phyloP scores from a whole-genome alignment of 169 alveolate genomes.

The Plasmodium reichenowi region DNA sequence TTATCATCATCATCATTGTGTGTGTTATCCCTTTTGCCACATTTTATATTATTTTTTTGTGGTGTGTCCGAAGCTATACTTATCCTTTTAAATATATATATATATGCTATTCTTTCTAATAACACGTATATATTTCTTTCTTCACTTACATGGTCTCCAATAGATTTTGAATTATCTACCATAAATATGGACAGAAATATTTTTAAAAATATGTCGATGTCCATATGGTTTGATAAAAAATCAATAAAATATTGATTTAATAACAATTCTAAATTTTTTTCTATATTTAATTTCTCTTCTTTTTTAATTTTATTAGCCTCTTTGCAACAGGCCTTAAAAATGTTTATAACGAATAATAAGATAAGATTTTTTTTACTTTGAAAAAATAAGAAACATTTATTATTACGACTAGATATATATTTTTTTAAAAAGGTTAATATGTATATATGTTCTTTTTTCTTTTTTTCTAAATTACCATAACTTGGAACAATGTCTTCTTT shows the following conservation, averaged over 20 bases:
- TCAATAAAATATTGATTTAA: slow-evolving; percentile 18
- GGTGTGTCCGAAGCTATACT: not conserved
- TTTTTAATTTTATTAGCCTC: not conserved
- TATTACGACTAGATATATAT: not conserved
- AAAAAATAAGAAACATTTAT: slow-evolving; percentile 9
- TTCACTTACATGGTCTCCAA: slow-evolving; percentile 51
- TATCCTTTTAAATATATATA: slow-evolving; percentile 21
- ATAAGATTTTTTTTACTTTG: slow-evolving; percentile 44
- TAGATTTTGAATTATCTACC: slow-evolving; percentile 16
- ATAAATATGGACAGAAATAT: slow-evolving; percentile 24
- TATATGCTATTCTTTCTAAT: slow-evolving; percentile 23
- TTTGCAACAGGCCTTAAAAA: slow-evolving; percentile 33
- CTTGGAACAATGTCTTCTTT: not conserved
- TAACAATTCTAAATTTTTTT: slow-evolving; percentile 3
- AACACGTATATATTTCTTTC: slow-evolving; percentile 4
- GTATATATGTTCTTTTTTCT: slow-evolving; percentile 2
- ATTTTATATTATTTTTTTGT: not conserved
- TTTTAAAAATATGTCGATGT: slow-evolving; percentile 29
- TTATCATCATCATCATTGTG: too few relatives aligned
- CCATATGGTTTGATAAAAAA: slow-evolving; percentile 31
- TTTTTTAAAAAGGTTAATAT: slow-evolving; percentile 30
- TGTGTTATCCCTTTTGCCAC: too few relatives aligned
- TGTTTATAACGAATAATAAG: slow-evolving; percentile 33
- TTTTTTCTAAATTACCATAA: not conserved
- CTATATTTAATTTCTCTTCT: slow-evolving; percentile 13